phyloP scores from a whole-genome alignment of 2,329 filamentous ascomycete species.

The Phoma sp. region DNA sequence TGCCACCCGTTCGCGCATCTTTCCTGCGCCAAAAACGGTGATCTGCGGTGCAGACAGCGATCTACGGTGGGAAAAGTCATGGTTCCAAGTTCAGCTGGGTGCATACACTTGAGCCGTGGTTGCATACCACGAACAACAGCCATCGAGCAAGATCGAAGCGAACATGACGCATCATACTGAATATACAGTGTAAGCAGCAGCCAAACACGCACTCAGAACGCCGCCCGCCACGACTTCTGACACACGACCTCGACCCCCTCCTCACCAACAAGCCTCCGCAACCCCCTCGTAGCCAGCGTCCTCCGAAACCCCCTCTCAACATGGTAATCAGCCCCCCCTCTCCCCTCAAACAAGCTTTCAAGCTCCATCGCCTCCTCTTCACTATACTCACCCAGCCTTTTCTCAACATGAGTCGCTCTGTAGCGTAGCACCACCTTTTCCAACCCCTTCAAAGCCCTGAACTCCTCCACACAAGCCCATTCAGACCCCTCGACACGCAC shows the following conservation, averaged over 20 bases:
- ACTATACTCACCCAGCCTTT: not conserved
- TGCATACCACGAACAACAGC: too few species aligned
- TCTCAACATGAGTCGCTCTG: not conserved
- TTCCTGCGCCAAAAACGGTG: too few species aligned
- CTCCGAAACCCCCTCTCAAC: not conserved
- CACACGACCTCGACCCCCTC: not conserved
- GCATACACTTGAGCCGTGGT: too few species aligned
- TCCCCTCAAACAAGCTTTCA: not conserved
- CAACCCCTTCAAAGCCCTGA: not conserved
- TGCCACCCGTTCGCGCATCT: too few species aligned
- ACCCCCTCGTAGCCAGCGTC: not conserved
- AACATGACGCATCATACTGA: too few species aligned
- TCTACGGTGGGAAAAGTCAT: too few species aligned
- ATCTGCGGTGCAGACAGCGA: too few species aligned
- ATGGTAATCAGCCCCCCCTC: not conserved
- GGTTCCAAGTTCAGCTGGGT: too few species aligned
- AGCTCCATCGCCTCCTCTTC: not conserved
- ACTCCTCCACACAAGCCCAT: not conserved
- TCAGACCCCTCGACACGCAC: not conserved
- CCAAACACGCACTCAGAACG: too few species aligned
- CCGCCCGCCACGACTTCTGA: too few species aligned
- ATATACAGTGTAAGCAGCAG: too few species aligned
- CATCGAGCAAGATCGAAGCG: too few species aligned
- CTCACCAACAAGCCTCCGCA: not conserved
- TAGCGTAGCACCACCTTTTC: not conserved